A percentile compares a stretch with the other conserved stretches of the same genome.
Evolutionary conservation across 1,284 basidiomycete species (phyloP).

Genomic region (Trichosporon coremiiforme): DNA sequence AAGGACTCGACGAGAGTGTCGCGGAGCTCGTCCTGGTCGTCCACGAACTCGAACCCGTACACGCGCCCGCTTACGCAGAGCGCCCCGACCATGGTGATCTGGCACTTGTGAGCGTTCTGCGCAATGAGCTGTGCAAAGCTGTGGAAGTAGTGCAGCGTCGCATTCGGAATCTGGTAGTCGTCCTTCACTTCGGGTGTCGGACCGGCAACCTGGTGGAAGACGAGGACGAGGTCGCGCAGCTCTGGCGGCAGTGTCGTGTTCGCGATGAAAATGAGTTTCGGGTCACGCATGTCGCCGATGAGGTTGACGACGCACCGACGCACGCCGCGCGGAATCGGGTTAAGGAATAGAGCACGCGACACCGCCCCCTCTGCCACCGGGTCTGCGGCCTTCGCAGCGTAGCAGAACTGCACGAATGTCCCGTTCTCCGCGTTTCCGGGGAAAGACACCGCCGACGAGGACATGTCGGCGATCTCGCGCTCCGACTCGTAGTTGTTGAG

Average conservation of each 20-base stretch:
- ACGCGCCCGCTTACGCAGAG: background rate
- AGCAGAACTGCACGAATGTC: conserved; percentile 12
- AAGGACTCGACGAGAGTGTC: conserved; percentile 7
- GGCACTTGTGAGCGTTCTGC: background rate
- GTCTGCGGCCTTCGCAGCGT: background rate
- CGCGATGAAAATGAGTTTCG: background rate
- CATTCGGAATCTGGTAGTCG: background rate
- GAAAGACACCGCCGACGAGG: background rate
- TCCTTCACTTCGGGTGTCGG: background rate
- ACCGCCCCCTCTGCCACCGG: background rate
- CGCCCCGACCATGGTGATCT: conserved; percentile 5
- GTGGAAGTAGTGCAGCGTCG: background rate
- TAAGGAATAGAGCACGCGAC: background rate
- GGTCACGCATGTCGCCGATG: conserved; percentile 11
- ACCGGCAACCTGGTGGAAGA: background rate
- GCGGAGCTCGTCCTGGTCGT: background rate
- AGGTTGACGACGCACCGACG: conserved; percentile 7
- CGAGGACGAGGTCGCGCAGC: conserved; percentile 9
- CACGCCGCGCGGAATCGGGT: conserved; percentile 9
- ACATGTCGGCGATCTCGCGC: background rate
- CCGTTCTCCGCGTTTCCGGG: background rate
- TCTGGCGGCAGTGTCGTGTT: background rate
- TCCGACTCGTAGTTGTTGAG: conserved; percentile 14
- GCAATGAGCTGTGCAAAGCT: conserved; percentile 6
- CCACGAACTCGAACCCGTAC: background rate